A percentile compares a stretch with the other conserved stretches of the same genome.
Conservation (phyloP, 495 filamentous ascomycete species). For the Emericellopsis terricola region DNA sequence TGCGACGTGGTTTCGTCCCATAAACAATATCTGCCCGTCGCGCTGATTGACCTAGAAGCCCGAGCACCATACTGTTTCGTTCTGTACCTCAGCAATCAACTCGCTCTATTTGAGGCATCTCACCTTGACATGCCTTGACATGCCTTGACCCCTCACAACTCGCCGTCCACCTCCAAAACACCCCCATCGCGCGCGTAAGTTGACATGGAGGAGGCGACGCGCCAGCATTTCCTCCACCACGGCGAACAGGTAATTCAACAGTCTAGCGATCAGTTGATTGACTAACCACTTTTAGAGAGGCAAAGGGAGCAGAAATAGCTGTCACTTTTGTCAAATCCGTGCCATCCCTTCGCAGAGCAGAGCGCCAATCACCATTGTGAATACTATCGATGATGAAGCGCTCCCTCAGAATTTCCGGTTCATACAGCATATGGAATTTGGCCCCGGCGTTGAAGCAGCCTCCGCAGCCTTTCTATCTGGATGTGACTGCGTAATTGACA, state of each 20-base stretch:
- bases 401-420: conserved; percentile 34
- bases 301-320: conserved; percentile 13
- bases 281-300: conserved; percentile 1
- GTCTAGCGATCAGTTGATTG: not conserved
- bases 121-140: too few relatives aligned
- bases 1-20: too few relatives aligned
- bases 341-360: conserved; percentile 19
- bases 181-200: too few relatives aligned
- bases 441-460: conserved; percentile 24
- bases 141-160: too few relatives aligned
- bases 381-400: conserved; percentile 20
- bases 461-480: conserved; percentile 32
- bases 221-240: conserved; percentile 23
- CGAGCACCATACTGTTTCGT: too few relatives aligned
- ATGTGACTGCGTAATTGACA: conserved; percentile 27
- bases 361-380: conserved; percentile 28
- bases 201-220: conserved; percentile 18
- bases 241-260: conserved; percentile 14
- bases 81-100: too few relatives aligned
- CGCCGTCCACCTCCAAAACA: too few relatives aligned
- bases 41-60: too few relatives aligned
- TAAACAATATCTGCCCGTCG: too few relatives aligned
- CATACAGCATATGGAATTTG: conserved; percentile 25
- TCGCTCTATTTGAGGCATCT: too few relatives aligned
- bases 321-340: conserved; percentile 34